phyloP scores from a whole-genome alignment of 1,284 basidiomycete genomes.

The Papiliotrema flavescens region DNA sequence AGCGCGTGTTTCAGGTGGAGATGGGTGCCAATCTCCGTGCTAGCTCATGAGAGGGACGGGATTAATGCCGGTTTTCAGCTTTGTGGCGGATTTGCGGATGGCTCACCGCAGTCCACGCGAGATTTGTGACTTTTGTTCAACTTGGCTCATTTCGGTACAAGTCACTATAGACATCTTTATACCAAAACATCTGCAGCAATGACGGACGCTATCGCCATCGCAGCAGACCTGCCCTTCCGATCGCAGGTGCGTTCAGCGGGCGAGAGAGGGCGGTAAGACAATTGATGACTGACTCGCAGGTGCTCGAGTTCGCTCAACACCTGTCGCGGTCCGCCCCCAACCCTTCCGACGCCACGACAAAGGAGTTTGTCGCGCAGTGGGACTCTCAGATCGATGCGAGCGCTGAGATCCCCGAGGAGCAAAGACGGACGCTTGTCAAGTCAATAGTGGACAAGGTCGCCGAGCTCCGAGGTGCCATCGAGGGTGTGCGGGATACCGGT shows the following conservation, averaged over 20 bases:
- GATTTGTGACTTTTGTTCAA: too few species aligned
- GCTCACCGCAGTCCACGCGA: too few species aligned
- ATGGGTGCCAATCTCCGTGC: too few species aligned
- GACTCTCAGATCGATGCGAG: conserved; percentile 58
- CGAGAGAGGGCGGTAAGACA: not conserved
- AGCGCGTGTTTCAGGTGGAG: too few species aligned
- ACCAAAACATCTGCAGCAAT: conserved; percentile 15
- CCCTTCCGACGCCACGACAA: conserved; percentile 60
- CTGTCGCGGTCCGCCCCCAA: conserved; percentile 65
- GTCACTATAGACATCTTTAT: too few species aligned
- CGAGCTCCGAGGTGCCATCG: conserved; percentile 42
- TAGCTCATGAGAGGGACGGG: too few species aligned
- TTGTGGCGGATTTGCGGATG: too few species aligned
- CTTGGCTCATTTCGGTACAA: too few species aligned
- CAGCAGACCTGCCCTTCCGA: conserved; percentile 80
- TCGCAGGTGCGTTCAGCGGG: conserved; percentile 61
- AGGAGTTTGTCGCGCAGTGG: conserved; percentile 64
- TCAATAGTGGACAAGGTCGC: conserved; percentile 33
- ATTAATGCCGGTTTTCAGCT: too few species aligned
- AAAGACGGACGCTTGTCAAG: conserved; percentile 34
- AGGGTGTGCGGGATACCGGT: conserved; percentile 43
- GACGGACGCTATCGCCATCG: conserved; percentile 76
- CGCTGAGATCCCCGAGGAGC: conserved; percentile 58
- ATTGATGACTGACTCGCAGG: conserved; percentile 50
- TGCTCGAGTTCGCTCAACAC: conserved; percentile 75